A percentile compares a stretch with the other conserved stretches of the same genome.
Conservation (phyloP, 2,329 filamentous ascomycete genomes). For the Penicillium sclerotiorum region DNA sequence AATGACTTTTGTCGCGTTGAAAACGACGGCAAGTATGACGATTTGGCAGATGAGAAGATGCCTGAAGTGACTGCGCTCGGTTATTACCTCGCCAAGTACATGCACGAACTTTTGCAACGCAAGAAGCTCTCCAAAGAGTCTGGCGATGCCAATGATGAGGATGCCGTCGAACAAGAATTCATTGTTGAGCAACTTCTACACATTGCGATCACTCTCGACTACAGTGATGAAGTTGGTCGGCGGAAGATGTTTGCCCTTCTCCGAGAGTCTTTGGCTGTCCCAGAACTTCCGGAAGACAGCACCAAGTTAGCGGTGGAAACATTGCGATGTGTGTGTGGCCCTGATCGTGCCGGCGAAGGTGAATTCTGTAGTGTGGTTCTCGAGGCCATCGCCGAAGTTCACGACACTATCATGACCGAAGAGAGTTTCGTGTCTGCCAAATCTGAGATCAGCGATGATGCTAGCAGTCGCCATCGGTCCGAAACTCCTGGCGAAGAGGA, state of each 20-base stretch:
- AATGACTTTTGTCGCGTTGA: slow-evolving; percentile 87
- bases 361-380: slow-evolving; percentile 63
- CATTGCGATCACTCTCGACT: slow-evolving; percentile 89
- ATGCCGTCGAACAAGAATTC: slow-evolving; percentile 89
- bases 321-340: slow-evolving; percentile 78
- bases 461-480: slow-evolving; percentile 51
- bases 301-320: slow-evolving; percentile 86
- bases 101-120: slow-evolving; percentile 54
- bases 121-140: slow-evolving; percentile 44
- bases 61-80: slow-evolving; percentile 92
- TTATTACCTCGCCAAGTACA: slow-evolving; percentile 81
- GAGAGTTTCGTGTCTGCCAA: slow-evolving; percentile 93
- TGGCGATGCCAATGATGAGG: slow-evolving; percentile 73
- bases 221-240: slow-evolving; percentile 94
- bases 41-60: slow-evolving; percentile 85
- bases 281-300: slow-evolving; percentile 87
- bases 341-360: slow-evolving; percentile 52
- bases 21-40: slow-evolving; percentile 72
- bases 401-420: slow-evolving; percentile 80
- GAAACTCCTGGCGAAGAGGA: slow-evolving; percentile 56
- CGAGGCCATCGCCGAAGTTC: slow-evolving; percentile 93
- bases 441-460: slow-evolving; percentile 76
- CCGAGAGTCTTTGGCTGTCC: slow-evolving; percentile 79
- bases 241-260: slow-evolving; percentile 94
- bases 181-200: slow-evolving; percentile 93